Conservation (phyloP, 495 filamentous ascomycete genomes). For the Penicillium herquei region DNA sequence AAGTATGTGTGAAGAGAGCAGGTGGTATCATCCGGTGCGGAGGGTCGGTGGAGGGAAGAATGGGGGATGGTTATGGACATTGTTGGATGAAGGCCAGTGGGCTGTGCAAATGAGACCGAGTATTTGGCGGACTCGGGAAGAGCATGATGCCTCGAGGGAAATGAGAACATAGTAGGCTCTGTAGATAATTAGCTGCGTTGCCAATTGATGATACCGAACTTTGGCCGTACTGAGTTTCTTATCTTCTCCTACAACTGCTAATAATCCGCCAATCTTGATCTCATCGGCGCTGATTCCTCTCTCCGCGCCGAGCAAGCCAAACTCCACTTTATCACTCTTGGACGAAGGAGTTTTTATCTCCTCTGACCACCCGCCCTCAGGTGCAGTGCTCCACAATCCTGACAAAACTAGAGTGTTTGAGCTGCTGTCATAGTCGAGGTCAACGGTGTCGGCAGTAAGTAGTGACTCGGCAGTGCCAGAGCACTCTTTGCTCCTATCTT, state of each 20-base stretch:
- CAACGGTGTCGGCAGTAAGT: constrained; percentile 60
- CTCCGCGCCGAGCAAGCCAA: constrained; percentile 77
- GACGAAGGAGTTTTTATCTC: constrained; percentile 35
- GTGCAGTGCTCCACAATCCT: constrained; percentile 56
- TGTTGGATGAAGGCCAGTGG: constrained; percentile 86
- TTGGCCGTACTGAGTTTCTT: constrained; percentile 56
- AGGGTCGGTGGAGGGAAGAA: constrained; percentile 30
- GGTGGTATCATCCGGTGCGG: constrained; percentile 33
- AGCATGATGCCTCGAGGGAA: constrained; percentile 79
- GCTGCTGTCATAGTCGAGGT: constrained; percentile 74
- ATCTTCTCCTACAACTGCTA: constrained; percentile 77
- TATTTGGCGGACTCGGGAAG: constrained; percentile 45
- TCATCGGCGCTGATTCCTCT: constrained; percentile 64
- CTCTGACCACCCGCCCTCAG: constrained; percentile 49
- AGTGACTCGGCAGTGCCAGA: constrained; percentile 30
- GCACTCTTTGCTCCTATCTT: constrained; percentile 31
- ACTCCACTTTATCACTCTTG: constrained; percentile 58
- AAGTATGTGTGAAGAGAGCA: constrained; percentile 83
- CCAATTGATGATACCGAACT: background rate
- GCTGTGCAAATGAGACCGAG: constrained; percentile 54
- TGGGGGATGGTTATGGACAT: constrained; percentile 57
- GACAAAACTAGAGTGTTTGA: constrained; percentile 63
- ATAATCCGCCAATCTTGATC: constrained; percentile 71
- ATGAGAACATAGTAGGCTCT: constrained; percentile 83
- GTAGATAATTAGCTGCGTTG: constrained; percentile 2